Percentiles rank a stretch among this genome's conserved stretches.
phyloP scores from a whole-genome alignment of 345 rosid species.

The Gossypium australe region DNA sequence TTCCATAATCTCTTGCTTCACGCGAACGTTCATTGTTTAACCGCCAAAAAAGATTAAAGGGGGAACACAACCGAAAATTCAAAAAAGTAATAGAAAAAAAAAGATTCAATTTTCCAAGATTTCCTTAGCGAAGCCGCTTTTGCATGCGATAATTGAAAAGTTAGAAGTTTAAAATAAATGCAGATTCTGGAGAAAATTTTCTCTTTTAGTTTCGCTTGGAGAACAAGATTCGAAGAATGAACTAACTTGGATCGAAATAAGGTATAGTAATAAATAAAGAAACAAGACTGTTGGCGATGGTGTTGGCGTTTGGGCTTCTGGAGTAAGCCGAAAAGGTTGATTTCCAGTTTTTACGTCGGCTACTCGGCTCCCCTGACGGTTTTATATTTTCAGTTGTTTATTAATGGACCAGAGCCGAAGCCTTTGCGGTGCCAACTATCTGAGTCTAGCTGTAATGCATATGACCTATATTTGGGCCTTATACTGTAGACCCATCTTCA shows the following conservation, averaged over 20 bases:
- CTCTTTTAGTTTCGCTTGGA: not conserved
- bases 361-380: not conserved
- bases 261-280: not conserved
- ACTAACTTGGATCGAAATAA: not conserved
- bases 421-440: too few species aligned
- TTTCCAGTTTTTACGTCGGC: not conserved
- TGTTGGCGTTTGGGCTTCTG: not conserved
- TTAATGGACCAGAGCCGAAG: too few species aligned
- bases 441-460: too few species aligned
- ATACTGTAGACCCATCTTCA: not conserved
- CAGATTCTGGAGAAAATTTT: not conserved
- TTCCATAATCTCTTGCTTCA: constrained; percentile 41
- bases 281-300: not conserved
- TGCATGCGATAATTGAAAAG: too few species aligned
- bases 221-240: too few species aligned
- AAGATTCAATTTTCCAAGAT: not conserved
- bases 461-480: too few species aligned
- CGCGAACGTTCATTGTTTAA: constrained; percentile 30
- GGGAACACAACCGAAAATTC: too few species aligned
- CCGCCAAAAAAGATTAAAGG: not conserved
- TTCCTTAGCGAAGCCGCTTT: too few species aligned
- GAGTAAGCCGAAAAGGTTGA: not conserved
- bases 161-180: not conserved
- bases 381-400: not conserved
- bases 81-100: not conserved